A percentile compares a stretch with the other conserved stretches of the same genome.
Evolutionary conservation across 805 yeast species (phyloP).

Genomic region (Cyberlindnera suaveolens): DNA sequence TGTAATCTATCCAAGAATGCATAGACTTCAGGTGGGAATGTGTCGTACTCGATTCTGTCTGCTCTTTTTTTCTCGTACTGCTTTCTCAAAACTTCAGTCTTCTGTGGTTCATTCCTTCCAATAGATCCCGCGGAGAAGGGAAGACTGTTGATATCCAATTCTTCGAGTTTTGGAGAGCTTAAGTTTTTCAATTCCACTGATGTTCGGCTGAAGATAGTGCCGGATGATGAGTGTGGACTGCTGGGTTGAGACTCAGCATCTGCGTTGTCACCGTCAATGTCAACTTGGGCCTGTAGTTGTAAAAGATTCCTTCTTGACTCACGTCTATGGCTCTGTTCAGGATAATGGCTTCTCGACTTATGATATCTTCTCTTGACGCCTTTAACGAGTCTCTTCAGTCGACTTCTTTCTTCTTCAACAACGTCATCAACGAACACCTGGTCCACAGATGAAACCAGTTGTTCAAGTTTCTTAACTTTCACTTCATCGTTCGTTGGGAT

Average conservation of each 20-base stretch:
- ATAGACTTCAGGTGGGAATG: constrained; percentile 15
- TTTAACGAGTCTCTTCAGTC: constrained; percentile 12
- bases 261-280: background rate
- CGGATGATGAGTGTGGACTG: background rate
- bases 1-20: constrained; percentile 17
- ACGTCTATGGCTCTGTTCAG: constrained; percentile 2
- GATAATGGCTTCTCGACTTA: constrained; percentile 7
- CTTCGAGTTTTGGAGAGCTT: constrained; percentile 2
- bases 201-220: constrained; percentile 2
- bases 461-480: constrained; percentile 2
- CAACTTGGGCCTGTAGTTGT: background rate
- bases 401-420: constrained; percentile 14
- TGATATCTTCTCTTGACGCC: constrained; percentile 20
- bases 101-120: constrained; percentile 6
- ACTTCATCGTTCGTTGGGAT: too few relatives aligned
- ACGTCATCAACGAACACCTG: constrained; percentile 19
- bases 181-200: constrained; percentile 1
- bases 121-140: constrained; percentile 22
- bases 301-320: background rate
- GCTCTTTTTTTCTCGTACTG: constrained; percentile 4
- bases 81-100: constrained; percentile 1
- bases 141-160: constrained; percentile 5
- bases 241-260: background rate
- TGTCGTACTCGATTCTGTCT: constrained; percentile 1
- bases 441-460: constrained; percentile 17